Evolutionary conservation across 495 filamentous ascomycete species (phyloP), one percentile per base, ranked within the genome.

Genomic region (Hypoxylon perforatum): DNA sequence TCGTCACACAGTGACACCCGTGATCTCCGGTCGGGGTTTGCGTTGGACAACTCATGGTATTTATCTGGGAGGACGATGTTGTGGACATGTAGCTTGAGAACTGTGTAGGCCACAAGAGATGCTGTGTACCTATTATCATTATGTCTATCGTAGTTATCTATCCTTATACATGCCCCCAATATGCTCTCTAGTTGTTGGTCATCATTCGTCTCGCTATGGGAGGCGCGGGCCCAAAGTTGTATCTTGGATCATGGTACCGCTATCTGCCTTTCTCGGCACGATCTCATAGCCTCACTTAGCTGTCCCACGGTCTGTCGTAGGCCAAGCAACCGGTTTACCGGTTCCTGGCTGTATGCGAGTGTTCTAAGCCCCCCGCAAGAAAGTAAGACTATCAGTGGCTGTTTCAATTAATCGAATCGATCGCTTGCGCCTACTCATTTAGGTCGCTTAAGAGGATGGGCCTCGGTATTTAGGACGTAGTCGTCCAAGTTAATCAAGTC

Each of bases 381-480:
- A n/a, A n/a, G n/a, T n/a, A n/a, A n/a, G n/a, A n/a, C n/a, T n/a
- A n/a, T n/a, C 25, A 28, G 3, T 28, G 25, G 7, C 7, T 41
- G 4, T 22, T 15, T 17, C n/a, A 4, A 28, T 28, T 7, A 28
- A 28, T 18, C 17, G 14, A 10, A n/a, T n/a, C n/a, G n/a, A n/a
- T n/a, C n/a, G n/a, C n/a, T n/a, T n/a, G n/a, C n/a, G n/a, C n/a
- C n/a, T n/a, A n/a, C n/a, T 69, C 36, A 63, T 41, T 23, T 46
- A 19, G 70, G 70, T 3, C 87, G 80, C 63, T 77, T 86, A 15
- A 93, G 85, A 2, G 90, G 87, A 79, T 93, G 91, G 12, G 91
- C 90, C 75, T 93, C 91, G 5, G 91, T 93, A 71, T 91, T 93
- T 30, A 83, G 63, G 10, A 78, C 74, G 56, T 69, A 79, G 25